Conservation (phyloP, 148 eudicot genomes). For the Silene conica region DNA sequence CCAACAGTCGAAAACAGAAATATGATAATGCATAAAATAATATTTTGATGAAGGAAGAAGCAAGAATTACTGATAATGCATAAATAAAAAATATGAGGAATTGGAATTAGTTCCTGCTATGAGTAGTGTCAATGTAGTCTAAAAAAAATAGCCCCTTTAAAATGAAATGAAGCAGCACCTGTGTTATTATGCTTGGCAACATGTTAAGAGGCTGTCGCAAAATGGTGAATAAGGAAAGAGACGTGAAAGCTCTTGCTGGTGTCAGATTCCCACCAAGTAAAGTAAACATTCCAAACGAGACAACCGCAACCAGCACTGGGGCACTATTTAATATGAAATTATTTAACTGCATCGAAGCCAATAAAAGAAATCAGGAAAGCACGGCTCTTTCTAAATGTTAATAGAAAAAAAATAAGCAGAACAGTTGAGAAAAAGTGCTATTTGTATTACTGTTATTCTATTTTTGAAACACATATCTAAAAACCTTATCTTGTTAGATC, state of each 20-base stretch:
- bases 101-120: not conserved
- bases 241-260: constrained; percentile 92
- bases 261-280: constrained; percentile 90
- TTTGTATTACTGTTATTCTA: too few species aligned
- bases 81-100: not conserved
- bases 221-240: constrained; percentile 82
- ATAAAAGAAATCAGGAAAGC: constrained; percentile 6
- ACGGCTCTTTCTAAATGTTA: not conserved
- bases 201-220: constrained; percentile 74
- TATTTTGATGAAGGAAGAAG: not conserved
- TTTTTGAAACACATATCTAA: not conserved
- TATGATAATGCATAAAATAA: not conserved
- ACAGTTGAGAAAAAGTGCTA: too few species aligned
- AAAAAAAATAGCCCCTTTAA: not conserved
- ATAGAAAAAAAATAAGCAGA: too few species aligned
- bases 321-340: constrained; percentile 75
- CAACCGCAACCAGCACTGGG: constrained; percentile 83
- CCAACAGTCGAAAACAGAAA: not conserved
- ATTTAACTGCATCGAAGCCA: constrained; percentile 55
- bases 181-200: constrained; percentile 90
- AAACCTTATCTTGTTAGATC: not conserved
- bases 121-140: not conserved
- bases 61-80: not conserved
- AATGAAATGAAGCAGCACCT: constrained; percentile 35
- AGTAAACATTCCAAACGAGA: constrained; percentile 78